Conservation (phyloP, 768 basidiomycete species). For the Heimioporus sp. region DNA sequence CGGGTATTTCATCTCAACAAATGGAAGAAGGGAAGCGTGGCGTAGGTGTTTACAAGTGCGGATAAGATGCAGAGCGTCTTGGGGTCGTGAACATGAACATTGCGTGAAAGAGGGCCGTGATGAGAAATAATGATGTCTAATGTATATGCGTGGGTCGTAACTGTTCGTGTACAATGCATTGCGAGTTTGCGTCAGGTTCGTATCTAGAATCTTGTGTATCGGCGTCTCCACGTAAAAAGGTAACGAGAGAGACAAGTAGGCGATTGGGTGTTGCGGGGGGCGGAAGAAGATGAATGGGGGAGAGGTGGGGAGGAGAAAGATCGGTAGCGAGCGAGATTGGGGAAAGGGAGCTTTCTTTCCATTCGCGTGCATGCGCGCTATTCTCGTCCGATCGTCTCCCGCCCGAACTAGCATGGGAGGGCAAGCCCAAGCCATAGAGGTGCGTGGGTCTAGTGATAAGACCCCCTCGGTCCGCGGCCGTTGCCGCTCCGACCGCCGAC, state of each 20-base stretch:
- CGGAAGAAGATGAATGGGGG: constrained; percentile 6
- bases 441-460: constrained; percentile 21
- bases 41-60: neutral
- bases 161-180: constrained; percentile 28
- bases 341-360: neutral
- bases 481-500: constrained; percentile 21
- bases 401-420: too few species aligned
- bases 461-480: constrained; percentile 23
- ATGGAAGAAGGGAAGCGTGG: neutral
- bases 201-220: constrained; percentile 13
- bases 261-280: neutral
- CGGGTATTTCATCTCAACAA: constrained; percentile 1
- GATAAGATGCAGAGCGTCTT: neutral
- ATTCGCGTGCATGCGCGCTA: neutral
- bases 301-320: constrained; percentile 7
- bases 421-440: neutral
- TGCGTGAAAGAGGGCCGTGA: neutral
- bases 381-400: neutral
- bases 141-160: constrained; percentile 23
- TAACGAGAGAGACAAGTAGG: constrained; percentile 1
- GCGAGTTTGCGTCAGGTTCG: constrained; percentile 22
- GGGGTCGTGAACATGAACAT: neutral
- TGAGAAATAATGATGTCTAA: constrained; percentile 19
- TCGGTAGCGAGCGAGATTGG: constrained; percentile 7
- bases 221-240: neutral